Base-by-base conservation (phyloP, 345 rosid genomes). In the Cardamine resedifolia region DNA sequence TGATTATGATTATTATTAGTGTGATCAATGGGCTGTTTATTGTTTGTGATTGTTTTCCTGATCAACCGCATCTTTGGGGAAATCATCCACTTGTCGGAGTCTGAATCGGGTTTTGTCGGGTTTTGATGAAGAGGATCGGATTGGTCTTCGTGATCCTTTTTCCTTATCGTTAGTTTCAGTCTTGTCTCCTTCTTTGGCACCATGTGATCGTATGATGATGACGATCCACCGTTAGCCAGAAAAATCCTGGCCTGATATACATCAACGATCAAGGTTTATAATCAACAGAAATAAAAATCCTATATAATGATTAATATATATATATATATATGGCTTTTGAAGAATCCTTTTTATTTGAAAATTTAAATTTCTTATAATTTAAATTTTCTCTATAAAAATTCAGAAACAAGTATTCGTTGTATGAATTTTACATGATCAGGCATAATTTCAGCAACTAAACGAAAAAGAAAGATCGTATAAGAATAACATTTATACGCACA, bases 21-120 rank as follows among this genome's bases (percentile, higher is more conserved):
- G 15, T 64, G 67, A 70, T 77, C 67, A 31, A 0, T 58, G 33
- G 58, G 50, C 16, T 65, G 64, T 23, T 62, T 68, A 30, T 63
- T 58, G 73, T 72, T 77, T 36, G 83, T 79, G 76, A 83, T 83
- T 85, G 88, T 86, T 85, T 87, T 90, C 87, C 78, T 89, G 85
- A 83, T 79, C 78, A 89, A 68, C 86, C 96, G 87, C 91, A 86
- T 81, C 86, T 90, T 92, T 64, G 98, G 87, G 74, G 98, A 79
- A 84, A 85, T 83, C 86, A 85, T 77, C 98, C 96, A 90, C 82
- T 87, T 90, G 30, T 70, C 81, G 7, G 90, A 83, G 21, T 51
- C 60, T 66, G 68, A 44, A 53, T 33, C 31, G 33, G 38, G 64
- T 36, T 72, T 77, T 77, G 77, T 72, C 77, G 53, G 88, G 80